These are phyloP conservation scores for Crithidia sp. DNA, from an alignment of 208 protist species.

Conservation along the genomic window DNA sequence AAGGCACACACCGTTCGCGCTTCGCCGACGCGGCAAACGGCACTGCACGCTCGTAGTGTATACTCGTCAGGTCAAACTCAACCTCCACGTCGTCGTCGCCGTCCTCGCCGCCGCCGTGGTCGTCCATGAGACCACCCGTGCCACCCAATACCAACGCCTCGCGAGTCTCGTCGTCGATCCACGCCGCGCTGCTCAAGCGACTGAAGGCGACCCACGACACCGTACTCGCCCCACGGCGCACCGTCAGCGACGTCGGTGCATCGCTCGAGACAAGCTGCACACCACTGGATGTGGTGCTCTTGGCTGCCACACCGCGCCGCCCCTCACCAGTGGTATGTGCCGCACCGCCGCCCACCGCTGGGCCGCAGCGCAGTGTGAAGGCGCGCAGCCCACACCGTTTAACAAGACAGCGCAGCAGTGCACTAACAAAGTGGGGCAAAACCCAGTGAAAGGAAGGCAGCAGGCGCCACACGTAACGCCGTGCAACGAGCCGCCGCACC, in stretches of 20 bases:
- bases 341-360: not conserved
- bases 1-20: constrained; percentile 4
- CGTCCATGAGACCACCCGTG: not conserved
- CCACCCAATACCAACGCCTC: constrained; percentile 32
- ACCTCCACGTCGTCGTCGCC: constrained; percentile 30
- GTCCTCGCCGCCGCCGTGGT: constrained; percentile 6
- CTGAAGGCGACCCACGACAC: constrained; percentile 56
- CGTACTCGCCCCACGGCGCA: constrained; percentile 34
- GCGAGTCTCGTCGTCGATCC: constrained; percentile 51
- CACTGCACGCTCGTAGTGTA: constrained; percentile 20
- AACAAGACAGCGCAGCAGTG: constrained; percentile 44
- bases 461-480: constrained; percentile 39
- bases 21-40: not conserved
- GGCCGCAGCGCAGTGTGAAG: constrained; percentile 41
- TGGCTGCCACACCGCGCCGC: not conserved
- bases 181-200: constrained; percentile 66
- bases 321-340: not conserved
- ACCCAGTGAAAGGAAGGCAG: constrained; percentile 25
- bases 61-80: constrained; percentile 37
- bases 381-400: constrained; percentile 21
- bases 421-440: constrained; percentile 45
- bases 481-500: constrained; percentile 12
- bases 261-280: constrained; percentile 39
- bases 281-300: constrained; percentile 7
- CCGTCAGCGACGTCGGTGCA: constrained; percentile 12